Evolutionary conservation across 495 filamentous ascomycete genomes (phyloP).

Genomic region (Viridothelium virens): DNA sequence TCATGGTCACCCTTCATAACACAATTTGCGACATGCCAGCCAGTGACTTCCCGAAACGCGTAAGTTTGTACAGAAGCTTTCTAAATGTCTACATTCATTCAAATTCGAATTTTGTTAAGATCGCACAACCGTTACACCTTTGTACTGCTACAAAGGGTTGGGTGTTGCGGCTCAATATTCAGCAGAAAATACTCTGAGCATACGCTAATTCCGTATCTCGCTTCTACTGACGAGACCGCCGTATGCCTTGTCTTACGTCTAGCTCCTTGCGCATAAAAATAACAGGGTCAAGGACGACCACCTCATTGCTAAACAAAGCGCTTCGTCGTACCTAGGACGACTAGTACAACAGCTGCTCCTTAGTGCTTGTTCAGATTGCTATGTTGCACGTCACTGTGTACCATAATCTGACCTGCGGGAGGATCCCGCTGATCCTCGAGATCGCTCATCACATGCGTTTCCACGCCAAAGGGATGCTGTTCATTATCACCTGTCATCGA

Average conservation of each 20-base stretch:
- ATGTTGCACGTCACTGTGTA: background rate
- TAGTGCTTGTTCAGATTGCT: background rate
- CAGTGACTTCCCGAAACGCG: background rate
- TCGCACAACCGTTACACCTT: background rate
- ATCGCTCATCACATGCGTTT: background rate
- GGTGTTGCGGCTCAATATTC: background rate
- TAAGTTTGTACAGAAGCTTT: background rate
- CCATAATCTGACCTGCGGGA: background rate
- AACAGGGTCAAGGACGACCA: background rate
- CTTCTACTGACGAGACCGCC: background rate
- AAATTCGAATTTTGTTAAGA: background rate
- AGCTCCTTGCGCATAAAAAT: background rate
- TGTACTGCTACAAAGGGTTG: background rate
- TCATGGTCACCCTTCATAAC: background rate
- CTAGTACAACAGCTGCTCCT: background rate
- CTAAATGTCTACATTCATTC: background rate
- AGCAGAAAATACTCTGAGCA: background rate
- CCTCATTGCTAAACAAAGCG: background rate
- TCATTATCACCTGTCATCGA: background rate
- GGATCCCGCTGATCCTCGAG: background rate
- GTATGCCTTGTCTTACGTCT: background rate
- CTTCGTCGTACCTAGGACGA: background rate
- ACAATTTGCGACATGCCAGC: background rate
- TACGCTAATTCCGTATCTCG: background rate
- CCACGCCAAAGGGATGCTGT: background rate